phyloP scores from a whole-genome alignment of 352 stramenopile genomes.

The Pythium phragmiticola region DNA sequence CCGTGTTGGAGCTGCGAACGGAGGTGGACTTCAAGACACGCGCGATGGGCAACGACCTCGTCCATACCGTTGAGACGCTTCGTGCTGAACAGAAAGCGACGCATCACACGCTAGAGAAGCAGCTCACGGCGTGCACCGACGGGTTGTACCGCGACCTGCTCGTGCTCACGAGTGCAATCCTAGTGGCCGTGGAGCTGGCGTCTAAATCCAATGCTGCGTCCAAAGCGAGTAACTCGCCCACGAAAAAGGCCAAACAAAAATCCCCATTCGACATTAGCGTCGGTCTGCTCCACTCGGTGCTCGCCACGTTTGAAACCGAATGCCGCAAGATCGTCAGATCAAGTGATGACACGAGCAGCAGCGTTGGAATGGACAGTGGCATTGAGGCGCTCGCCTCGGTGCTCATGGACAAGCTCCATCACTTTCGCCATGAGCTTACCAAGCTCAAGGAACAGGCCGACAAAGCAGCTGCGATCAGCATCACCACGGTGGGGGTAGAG shows the following conservation, averaged over 20 bases:
- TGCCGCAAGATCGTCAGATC: constrained; percentile 19
- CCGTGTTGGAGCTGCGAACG: constrained; percentile 39
- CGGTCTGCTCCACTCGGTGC: constrained; percentile 39
- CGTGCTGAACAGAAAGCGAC: constrained; percentile 23
- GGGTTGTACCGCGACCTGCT: constrained; percentile 55
- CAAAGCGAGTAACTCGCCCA: not conserved
- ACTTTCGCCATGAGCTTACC: constrained; percentile 46
- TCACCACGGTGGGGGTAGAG: not conserved
- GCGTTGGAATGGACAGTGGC: constrained; percentile 6
- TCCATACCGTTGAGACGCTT: constrained; percentile 34
- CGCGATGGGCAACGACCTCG: constrained; percentile 38
- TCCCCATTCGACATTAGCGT: constrained; percentile 39
- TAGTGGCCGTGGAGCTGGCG: constrained; percentile 43
- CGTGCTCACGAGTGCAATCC: constrained; percentile 43
- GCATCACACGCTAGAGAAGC: constrained; percentile 26
- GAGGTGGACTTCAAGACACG: constrained; percentile 45
- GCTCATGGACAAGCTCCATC: constrained; percentile 33
- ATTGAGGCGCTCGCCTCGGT: constrained; percentile 22
- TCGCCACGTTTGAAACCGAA: constrained; percentile 35
- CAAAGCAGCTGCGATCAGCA: constrained; percentile 16
- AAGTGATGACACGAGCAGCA: not conserved
- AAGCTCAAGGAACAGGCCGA: constrained; percentile 55
- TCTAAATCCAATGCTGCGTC: constrained; percentile 22
- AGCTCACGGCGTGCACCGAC: constrained; percentile 33
- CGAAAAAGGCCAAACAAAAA: constrained; percentile 19